Evolutionary conservation across 805 yeast genomes (phyloP).

Genomic region (Starmera dryadoides): DNA sequence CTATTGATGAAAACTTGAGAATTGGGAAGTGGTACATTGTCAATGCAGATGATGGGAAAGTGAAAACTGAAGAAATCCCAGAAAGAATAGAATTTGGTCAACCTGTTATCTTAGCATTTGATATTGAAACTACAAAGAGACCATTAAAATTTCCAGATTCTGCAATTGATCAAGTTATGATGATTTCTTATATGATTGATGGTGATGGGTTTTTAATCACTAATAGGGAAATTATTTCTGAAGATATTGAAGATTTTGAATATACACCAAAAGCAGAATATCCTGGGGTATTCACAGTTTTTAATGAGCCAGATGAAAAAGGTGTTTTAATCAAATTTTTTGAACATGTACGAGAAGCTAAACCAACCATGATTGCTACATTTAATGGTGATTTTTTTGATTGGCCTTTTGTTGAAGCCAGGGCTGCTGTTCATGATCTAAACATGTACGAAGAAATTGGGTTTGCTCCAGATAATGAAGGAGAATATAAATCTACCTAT

Average conservation of each 20-base stretch:
- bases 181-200: slow-evolving; percentile 99
- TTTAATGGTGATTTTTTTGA: slow-evolving; percentile 98
- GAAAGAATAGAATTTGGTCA: slow-evolving; percentile 92
- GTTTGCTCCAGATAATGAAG: slow-evolving; percentile 81
- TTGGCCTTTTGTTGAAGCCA: slow-evolving; percentile 95
- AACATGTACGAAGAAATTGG: slow-evolving; percentile 93
- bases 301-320: slow-evolving; percentile 83
- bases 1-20: slow-evolving; percentile 82
- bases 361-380: slow-evolving; percentile 96
- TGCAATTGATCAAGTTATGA: slow-evolving; percentile 87
- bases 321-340: slow-evolving; percentile 70
- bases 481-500: slow-evolving; percentile 85
- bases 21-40: slow-evolving; percentile 96
- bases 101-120: slow-evolving; percentile 94
- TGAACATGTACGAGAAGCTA: slow-evolving; percentile 80
- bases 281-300: slow-evolving; percentile 82
- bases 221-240: slow-evolving; percentile 87
- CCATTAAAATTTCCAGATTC: slow-evolving; percentile 96
- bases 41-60: slow-evolving; percentile 49
- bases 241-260: slow-evolving; percentile 94
- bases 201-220: slow-evolving; percentile 95
- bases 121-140: slow-evolving; percentile 95
- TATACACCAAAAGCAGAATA: slow-evolving; percentile 97
- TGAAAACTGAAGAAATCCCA: slow-evolving; percentile 48
- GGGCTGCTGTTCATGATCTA: slow-evolving; percentile 78